These are phyloP conservation scores for Nitzschia inconspicua DNA, from an alignment of 108 stramenopile genomes.

Conservation along the genomic window DNA sequence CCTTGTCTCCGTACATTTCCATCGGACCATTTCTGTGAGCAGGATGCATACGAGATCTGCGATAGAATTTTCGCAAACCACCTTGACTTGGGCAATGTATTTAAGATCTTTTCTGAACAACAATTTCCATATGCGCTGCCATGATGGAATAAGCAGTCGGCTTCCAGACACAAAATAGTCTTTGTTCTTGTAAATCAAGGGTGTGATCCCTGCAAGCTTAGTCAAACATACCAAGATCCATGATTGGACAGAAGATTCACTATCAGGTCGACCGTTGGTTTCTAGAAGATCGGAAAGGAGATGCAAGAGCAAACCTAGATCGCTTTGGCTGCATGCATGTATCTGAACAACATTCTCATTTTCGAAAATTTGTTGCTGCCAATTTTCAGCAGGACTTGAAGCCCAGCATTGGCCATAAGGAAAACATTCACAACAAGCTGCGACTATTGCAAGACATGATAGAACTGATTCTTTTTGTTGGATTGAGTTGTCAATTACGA, in stretches of 20 bases:
- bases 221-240: slow-evolving; percentile 58
- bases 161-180: no score
- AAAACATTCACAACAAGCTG: slow-evolving; percentile 66
- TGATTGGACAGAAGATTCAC: slow-evolving; percentile 48
- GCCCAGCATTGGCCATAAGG: slow-evolving; percentile 80
- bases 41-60: slow-evolving; percentile 67
- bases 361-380: slow-evolving; percentile 38
- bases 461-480: slow-evolving; percentile 3
- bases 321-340: slow-evolving; percentile 44
- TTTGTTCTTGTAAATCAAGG: slow-evolving; percentile 18
- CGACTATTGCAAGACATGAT: slow-evolving; percentile 53
- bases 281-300: slow-evolving; percentile 52
- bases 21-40: slow-evolving; percentile 51
- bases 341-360: slow-evolving; percentile 29
- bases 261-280: slow-evolving; percentile 47
- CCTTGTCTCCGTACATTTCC: slow-evolving; percentile 43
- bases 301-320: slow-evolving; percentile 56
- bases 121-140: slow-evolving; percentile 63
- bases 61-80: slow-evolving; percentile 28
- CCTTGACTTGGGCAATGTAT: slow-evolving; percentile 50
- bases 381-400: slow-evolving; percentile 35
- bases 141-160: slow-evolving; percentile 30
- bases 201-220: slow-evolving; percentile 56
- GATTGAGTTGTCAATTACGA: background rate
- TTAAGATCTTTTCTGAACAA: slow-evolving; percentile 57